These are phyloP conservation scores for Blastobotrys ciferrii DNA, from an alignment of 1,139 yeast genomes.

Conservation along the genomic window DNA sequence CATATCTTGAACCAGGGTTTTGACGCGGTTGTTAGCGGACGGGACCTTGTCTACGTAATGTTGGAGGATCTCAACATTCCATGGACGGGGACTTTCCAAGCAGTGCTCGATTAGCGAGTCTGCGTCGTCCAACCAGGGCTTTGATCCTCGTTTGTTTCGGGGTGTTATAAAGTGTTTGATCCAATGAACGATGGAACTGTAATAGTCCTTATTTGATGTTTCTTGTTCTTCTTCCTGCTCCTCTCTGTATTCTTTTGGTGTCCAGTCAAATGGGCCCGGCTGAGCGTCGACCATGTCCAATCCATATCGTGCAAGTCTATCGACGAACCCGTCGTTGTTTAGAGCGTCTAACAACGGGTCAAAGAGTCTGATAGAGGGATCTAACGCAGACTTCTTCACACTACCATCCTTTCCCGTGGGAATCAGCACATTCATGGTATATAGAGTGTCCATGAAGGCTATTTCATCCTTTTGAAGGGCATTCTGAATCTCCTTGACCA, in stretches of 20 bases:
- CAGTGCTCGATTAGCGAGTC: slow-evolving; percentile 12
- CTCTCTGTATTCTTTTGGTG: slow-evolving; percentile 11
- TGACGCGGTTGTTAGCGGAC: neutral
- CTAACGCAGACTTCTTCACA: slow-evolving; percentile 14
- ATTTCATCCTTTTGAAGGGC: slow-evolving; percentile 22
- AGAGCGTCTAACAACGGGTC: slow-evolving; percentile 26
- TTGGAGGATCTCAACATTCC: slow-evolving; percentile 19
- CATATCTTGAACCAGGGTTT: slow-evolving; percentile 16
- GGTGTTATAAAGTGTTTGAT: slow-evolving; percentile 16
- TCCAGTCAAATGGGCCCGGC: slow-evolving; percentile 9
- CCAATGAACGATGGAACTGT: slow-evolving; percentile 16
- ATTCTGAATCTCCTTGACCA: slow-evolving; percentile 21
- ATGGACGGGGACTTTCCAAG: slow-evolving; percentile 17
- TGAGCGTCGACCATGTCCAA: slow-evolving; percentile 18
- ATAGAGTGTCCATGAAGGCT: slow-evolving; percentile 28
- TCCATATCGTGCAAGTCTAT: slow-evolving; percentile 21
- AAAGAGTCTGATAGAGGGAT: slow-evolving; percentile 22
- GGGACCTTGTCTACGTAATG: slow-evolving; percentile 8
- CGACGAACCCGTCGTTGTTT: slow-evolving; percentile 21
- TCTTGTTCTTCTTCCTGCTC: neutral
- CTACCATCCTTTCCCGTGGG: slow-evolving; percentile 25
- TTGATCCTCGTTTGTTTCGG: slow-evolving; percentile 11
- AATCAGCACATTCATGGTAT: slow-evolving; percentile 32
- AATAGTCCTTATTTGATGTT: neutral
- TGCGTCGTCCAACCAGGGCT: slow-evolving; percentile 16